A percentile compares a stretch with the other conserved stretches of the same genome.
These are phyloP conservation scores for Lactifluus volemus DNA, from an alignment of 768 basidiomycete genomes.

Conservation along the genomic window DNA sequence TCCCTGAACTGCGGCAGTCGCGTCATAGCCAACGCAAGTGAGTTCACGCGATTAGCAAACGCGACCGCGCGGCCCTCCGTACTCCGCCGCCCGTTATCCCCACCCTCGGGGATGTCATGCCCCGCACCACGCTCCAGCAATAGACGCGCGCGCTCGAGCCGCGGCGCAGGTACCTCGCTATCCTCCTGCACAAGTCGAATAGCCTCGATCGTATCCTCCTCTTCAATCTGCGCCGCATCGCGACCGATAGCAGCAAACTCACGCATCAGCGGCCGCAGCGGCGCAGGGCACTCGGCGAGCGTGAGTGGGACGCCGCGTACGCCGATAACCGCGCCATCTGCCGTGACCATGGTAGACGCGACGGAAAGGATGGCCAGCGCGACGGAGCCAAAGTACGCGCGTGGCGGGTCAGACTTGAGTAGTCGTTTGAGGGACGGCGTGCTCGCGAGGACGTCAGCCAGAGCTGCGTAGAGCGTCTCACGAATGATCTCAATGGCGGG, in stretches of 20 bases:
- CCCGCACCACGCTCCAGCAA: constrained; percentile 57
- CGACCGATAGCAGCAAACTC: constrained; percentile 51
- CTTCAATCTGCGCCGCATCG: constrained; percentile 39
- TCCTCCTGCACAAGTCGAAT: constrained; percentile 33
- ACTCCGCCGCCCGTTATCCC: constrained; percentile 35
- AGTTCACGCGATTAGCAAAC: constrained; percentile 73
- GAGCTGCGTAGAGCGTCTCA: constrained; percentile 77
- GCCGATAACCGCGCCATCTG: constrained; percentile 38
- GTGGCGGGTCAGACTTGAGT: constrained; percentile 52
- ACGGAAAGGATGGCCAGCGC: constrained; percentile 66
- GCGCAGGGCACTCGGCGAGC: constrained; percentile 49
- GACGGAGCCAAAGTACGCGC: constrained; percentile 76
- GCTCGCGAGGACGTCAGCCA: constrained; percentile 58
- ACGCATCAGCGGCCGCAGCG: constrained; percentile 60
- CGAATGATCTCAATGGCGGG: constrained; percentile 73
- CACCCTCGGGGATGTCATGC: constrained; percentile 24
- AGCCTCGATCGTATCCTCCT: constrained; percentile 46
- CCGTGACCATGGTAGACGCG: constrained; percentile 37
- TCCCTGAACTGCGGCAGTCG: constrained; percentile 63
- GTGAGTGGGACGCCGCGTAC: constrained; percentile 49
- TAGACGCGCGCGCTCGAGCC: constrained; percentile 48
- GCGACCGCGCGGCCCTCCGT: constrained; percentile 56
- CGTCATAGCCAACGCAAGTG: constrained; percentile 62
- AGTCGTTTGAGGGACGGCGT: constrained; percentile 45
- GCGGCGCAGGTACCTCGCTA: constrained; percentile 33